Evolutionary conservation across 2,329 filamentous ascomycete species (phyloP).

Genomic region (Fusarium guadeloupense): DNA sequence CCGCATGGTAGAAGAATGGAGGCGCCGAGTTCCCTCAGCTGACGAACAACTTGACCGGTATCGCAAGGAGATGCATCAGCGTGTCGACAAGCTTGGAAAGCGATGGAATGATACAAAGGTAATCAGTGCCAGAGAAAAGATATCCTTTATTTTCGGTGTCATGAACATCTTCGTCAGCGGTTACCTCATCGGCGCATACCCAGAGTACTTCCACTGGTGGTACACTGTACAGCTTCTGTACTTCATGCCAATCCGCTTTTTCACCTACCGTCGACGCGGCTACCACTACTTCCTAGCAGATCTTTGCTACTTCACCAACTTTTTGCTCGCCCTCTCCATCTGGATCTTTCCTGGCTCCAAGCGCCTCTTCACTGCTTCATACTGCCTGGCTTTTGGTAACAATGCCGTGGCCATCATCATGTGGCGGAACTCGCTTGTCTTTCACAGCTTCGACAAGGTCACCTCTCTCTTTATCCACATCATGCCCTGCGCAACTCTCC

Average conservation of each 20-base stretch:
- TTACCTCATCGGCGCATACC: conserved; percentile 87
- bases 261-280: conserved; percentile 88
- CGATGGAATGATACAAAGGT: conserved; percentile 91
- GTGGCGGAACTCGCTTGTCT: conserved; percentile 99
- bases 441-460: conserved; percentile 98
- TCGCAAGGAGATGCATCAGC: conserved; percentile 83
- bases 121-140: conserved; percentile 90
- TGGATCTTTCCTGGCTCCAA: conserved; percentile 94
- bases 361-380: conserved; percentile 89
- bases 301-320: conserved; percentile 97
- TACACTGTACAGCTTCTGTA: conserved; percentile 88
- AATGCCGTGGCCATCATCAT: conserved; percentile 98
- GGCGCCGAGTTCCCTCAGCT: conserved; percentile 82
- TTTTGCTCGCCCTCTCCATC: conserved; percentile 81
- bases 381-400: conserved; percentile 93
- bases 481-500: conserved; percentile 94
- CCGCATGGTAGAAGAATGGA: conserved; percentile 92
- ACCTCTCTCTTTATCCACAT: conserved; percentile 99
- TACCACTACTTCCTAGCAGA: conserved; percentile 98
- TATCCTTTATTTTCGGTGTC: conserved; percentile 94
- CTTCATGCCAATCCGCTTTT: conserved; percentile 96
- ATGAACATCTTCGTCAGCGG: conserved; percentile 98
- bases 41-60: conserved; percentile 95
- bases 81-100: conserved; percentile 85
- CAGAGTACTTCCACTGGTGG: conserved; percentile 91